Evolutionary conservation across 2,329 filamentous ascomycete species (phyloP).

Genomic region (Delphinella strobiligena): DNA sequence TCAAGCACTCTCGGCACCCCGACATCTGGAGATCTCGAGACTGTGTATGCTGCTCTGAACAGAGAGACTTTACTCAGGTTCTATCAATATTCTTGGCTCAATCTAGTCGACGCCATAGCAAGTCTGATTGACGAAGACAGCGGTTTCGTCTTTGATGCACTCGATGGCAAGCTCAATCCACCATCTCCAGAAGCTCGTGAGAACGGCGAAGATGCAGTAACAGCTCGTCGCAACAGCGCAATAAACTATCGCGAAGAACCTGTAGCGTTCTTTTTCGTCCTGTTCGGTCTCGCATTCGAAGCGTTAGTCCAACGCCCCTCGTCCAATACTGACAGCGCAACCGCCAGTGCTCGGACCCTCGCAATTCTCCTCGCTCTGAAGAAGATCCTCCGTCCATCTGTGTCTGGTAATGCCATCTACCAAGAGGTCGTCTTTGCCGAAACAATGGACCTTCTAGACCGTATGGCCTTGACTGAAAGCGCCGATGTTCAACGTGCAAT

Average conservation of each 20-base stretch:
- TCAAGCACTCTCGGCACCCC: slow-evolving; percentile 78
- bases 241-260: slow-evolving; percentile 98
- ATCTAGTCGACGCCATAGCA: slow-evolving; percentile 91
- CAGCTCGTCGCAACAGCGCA: slow-evolving; percentile 34
- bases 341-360: slow-evolving; percentile 32
- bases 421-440: slow-evolving; percentile 92
- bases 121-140: slow-evolving; percentile 96
- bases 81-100: slow-evolving; percentile 95
- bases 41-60: slow-evolving; percentile 88
- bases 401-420: slow-evolving; percentile 93
- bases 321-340: slow-evolving; percentile 18
- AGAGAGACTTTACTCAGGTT: slow-evolving; percentile 87
- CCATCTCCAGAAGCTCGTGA: slow-evolving; percentile 14
- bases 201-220: slow-evolving; percentile 7
- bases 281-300: slow-evolving; percentile 94
- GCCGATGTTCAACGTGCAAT: slow-evolving; percentile 83
- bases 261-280: slow-evolving; percentile 95
- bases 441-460: slow-evolving; percentile 89
- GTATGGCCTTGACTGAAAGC: slow-evolving; percentile 82
- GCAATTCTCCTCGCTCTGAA: slow-evolving; percentile 85
- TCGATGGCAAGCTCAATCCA: slow-evolving; percentile 62
- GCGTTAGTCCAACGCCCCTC: slow-evolving; percentile 78
- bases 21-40: slow-evolving; percentile 69
- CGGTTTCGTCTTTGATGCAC: slow-evolving; percentile 90
- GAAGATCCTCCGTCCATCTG: slow-evolving; percentile 87